Evolutionary conservation across 192 early-diverging fungal species (phyloP), one percentile per base, ranked within the genome.

Genomic region (Obelidium mucronatum): DNA sequence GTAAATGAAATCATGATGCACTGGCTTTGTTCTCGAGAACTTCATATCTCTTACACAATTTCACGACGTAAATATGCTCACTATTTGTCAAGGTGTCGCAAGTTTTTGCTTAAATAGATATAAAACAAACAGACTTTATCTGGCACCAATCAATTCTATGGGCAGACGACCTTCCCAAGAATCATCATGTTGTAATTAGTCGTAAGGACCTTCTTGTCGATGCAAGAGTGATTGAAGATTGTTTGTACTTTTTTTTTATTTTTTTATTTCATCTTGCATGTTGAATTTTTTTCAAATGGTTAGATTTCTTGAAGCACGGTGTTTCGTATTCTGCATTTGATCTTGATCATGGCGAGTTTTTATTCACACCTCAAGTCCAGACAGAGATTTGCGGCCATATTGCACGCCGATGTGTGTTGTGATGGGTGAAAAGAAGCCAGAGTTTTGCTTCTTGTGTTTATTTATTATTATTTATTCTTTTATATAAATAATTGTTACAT

Each of bases 31-130:
- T 82, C 88, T 35, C 44, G 89, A 13, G 91, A 92, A 71, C 74
- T 92, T 24, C 84, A 86, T 54, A 91, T 84, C 15, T 86, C 85
- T 0, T 74, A 91, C 62, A 88, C 83, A 42, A 89, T 92, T 56
- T 83, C 85, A 30, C 67, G 81, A 58, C 55, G 55, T 58, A 26
- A 58, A 26, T 31, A 8, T 58, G 11, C 44, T 15, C 8, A 6
- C 44, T 58, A 58, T 51, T 51, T 51, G 48, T 51, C 22, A 22
- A 22, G 11, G 48, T 51, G 48, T 51, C 22, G 8, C 11, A 22
- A 22, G 48, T 8, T 13, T 51, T 51, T 8, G 22, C 48, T 51
- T 51, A 22, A 51, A 51, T 51, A 8, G 48, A n/a, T n/a, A 48
- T 0, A 48, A 48, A 6, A 48, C 44, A 8, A 58, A 22, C 55